Percentiles rank a stretch among this genome's conserved stretches.
These are phyloP conservation scores for Acmispon strigosus DNA, from an alignment of 306 rosid genomes.

Conservation along the genomic window DNA sequence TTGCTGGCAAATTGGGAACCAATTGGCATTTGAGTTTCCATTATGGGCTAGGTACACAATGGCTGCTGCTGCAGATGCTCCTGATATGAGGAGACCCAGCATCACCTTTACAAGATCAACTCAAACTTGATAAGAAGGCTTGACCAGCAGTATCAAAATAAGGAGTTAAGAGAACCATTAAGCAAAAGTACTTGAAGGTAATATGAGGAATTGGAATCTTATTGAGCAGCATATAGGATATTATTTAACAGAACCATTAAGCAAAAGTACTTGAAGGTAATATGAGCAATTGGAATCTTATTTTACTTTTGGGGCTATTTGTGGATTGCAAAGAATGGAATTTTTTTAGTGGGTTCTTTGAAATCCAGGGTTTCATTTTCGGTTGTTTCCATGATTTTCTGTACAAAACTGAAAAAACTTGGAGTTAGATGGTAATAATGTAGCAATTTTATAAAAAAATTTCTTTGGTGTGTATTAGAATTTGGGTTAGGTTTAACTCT, in stretches of 20 bases:
- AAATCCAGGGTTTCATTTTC: not conserved
- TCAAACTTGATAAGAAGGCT: not conserved
- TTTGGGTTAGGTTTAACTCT: too few species aligned
- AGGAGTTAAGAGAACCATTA: not conserved
- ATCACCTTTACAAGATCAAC: constrained; percentile 34
- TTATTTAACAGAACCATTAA: not conserved
- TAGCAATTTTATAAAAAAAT: not conserved
- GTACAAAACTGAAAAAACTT: too few species aligned
- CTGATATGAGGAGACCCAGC: constrained; percentile 42
- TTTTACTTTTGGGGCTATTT: not conserved
- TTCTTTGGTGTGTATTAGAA: too few species aligned
- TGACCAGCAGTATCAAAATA: not conserved
- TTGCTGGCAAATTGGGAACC: constrained; percentile 51
- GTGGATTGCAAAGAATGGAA: not conserved
- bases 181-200: not conserved
- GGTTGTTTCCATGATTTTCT: not conserved
- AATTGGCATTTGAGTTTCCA: constrained; percentile 44
- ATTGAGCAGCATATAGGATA: not conserved
- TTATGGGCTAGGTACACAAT: constrained; percentile 49
- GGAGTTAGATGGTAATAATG: not conserved
- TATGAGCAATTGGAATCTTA: not conserved
- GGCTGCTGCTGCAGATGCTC: constrained; percentile 52
- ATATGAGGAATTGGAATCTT: not conserved
- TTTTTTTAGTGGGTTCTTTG: too few species aligned
- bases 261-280: not conserved